Base-by-base conservation (phyloP, 1,284 basidiomycete genomes). In the Wolfiporia cocos region DNA sequence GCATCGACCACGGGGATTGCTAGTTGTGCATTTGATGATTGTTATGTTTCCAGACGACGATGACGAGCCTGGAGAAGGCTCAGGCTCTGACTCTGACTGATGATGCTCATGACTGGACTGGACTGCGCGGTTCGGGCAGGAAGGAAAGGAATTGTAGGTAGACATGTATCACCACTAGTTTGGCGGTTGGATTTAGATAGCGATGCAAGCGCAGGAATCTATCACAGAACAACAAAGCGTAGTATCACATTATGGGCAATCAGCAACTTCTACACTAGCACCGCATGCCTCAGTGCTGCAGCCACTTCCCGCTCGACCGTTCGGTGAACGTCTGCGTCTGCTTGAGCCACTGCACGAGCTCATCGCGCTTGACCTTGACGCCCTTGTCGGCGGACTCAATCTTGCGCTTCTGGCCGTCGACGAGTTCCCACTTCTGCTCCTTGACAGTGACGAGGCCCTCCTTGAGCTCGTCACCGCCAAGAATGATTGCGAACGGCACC, bases 401-500 rank as follows among this genome's bases (percentile, higher is more conserved):
- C 69, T 82, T 92, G 52, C 56, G 74, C 70, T 81, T 89, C 70
- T 73, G 76, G 54, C 79, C 86, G 44, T 80, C 81, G 33, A 78
- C 76, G 50, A 84, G 69, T 63, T 84, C 81, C 77, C 92, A 92
- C 43, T 73, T 76, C 65, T 99, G 95, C 61, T 93, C 84, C 71
- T 98, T 98, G 51, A 99, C 89, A 17, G 86, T 79, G 21, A 97
- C 91, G 34, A 86, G 67, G 3, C 92, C 92, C 39, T 77, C 74
- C 54, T 81, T 82, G 47, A 94, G 70, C 68, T 99, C 95, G 48
- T 87, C 85, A 1, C 79, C 81, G 5, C 92, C 95, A 19, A 99
- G 68, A 50, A 98, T 89, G 45, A 97, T 78, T 2, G 90, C 93
- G 62, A 90, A 95, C 3, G 92, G 92, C 28, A 91, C 88, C 51